A percentile compares a stretch with the other conserved stretches of the same genome.
Evolutionary conservation across 1,284 basidiomycete genomes (phyloP).

Genomic region (Ustilago vetiveriae): DNA sequence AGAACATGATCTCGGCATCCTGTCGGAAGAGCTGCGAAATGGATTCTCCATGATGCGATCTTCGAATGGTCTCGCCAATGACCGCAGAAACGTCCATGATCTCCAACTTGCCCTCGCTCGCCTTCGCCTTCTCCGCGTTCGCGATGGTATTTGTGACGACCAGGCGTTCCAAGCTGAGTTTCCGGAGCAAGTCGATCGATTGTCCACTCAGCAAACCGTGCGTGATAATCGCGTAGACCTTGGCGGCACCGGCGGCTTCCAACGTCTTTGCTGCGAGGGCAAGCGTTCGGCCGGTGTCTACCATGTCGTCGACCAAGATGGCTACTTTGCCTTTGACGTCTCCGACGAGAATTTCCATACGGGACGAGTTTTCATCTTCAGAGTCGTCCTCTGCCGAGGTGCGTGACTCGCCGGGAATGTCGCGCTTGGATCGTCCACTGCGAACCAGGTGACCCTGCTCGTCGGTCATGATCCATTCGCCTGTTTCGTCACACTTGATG

Average conservation of each 20-base stretch:
- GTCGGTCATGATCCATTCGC: constrained; percentile 65
- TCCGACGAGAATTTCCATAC: constrained; percentile 96
- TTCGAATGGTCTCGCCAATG: constrained; percentile 92
- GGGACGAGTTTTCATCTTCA: constrained; percentile 67
- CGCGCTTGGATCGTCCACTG: constrained; percentile 46
- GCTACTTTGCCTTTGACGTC: constrained; percentile 89
- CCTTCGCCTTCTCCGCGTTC: constrained; percentile 70
- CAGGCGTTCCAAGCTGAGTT: constrained; percentile 83
- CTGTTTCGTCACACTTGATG: constrained; percentile 68
- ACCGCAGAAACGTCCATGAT: constrained; percentile 86
- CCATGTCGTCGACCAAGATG: constrained; percentile 97
- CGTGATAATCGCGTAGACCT: constrained; percentile 87
- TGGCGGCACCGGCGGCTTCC: constrained; percentile 85
- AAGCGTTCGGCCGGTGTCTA: constrained; percentile 91
- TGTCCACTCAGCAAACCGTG: constrained; percentile 91
- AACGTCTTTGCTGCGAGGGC: constrained; percentile 84
- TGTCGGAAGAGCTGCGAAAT: constrained; percentile 67
- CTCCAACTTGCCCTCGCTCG: constrained; percentile 70
- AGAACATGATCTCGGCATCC: constrained; percentile 64
- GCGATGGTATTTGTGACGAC: constrained; percentile 88
- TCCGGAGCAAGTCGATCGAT: constrained; percentile 79
- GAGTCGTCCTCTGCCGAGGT: constrained; percentile 39
- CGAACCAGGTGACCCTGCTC: constrained; percentile 59
- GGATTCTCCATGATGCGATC: constrained; percentile 92
- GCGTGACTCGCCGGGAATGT: constrained; percentile 9